Evolutionary conservation across 176 grass and related monocot genomes (phyloP).

Genomic region (Phragmites australis): DNA sequence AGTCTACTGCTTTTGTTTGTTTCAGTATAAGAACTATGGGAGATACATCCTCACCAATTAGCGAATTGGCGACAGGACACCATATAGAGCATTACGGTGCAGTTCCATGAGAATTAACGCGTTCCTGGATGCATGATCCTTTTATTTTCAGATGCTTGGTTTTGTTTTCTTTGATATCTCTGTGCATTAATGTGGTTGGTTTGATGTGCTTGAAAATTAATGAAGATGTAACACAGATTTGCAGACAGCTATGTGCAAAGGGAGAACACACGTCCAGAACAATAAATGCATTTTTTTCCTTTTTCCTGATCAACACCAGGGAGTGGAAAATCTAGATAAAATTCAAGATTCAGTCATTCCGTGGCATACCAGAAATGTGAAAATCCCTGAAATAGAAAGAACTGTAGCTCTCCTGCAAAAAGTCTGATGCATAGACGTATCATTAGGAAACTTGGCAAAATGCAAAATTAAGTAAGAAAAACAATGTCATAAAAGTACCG

Average conservation of each 20-base stretch:
- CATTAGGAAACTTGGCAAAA: constrained; percentile 23
- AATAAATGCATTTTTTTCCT: background rate
- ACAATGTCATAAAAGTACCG: constrained; percentile 41
- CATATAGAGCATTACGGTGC: background rate
- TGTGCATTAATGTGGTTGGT: constrained; percentile 1
- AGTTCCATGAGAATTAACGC: background rate
- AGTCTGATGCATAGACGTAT: constrained; percentile 53
- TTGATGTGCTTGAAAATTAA: constrained; percentile 7
- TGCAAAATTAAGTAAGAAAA: constrained; percentile 18
- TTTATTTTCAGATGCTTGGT: background rate
- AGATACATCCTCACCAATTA: background rate
- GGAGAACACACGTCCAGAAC: background rate
- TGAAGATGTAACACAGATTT: constrained; percentile 6
- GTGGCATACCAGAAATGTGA: constrained; percentile 90
- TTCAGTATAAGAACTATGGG: constrained; percentile 1
- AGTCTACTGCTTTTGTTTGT: background rate
- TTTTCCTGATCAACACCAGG: constrained; percentile 6
- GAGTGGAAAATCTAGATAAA: constrained; percentile 15
- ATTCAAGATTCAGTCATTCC: constrained; percentile 18
- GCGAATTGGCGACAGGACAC: background rate
- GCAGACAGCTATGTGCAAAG: constrained; percentile 13
- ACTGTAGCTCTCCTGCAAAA: constrained; percentile 85
- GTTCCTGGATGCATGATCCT: background rate
- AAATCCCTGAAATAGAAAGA: constrained; percentile 71
- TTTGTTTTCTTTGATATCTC: background rate